Base-by-base conservation (phyloP, 805 yeast species). In the Osmozyma mogii region DNA sequence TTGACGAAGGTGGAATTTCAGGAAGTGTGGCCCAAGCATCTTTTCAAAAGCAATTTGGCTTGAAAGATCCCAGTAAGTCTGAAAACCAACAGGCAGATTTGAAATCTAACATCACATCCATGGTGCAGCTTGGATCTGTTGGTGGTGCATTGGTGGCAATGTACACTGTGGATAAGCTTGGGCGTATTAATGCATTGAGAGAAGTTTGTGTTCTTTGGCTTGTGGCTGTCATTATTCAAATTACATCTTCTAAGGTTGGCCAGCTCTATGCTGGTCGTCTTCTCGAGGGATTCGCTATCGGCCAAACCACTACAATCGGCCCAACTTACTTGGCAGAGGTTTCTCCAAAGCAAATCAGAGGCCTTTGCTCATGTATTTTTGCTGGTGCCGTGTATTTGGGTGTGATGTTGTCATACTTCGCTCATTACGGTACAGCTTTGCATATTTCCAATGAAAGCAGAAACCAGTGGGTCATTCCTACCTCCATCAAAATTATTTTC, bases 301-400 rank as follows among this genome's bases (percentile, higher is more conserved):
- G 80, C n/a, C 71, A 70, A 40, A 67, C 78, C 6, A 65, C 70
- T 7, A 71, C 72, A 11, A 58, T 68, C 36, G 78, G 77, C 5
- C 78, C 78, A 9, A 58, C 70, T 12, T 44, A 70, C 40, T 45
- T 70, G 27, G 61, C 74, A 3, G 80, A 73, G 44, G 61, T 68
- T 21, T 57, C 77, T 10, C 78, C 80, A 12, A 56, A 61, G 24
- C 52, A 64, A 19, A 62, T 68, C 32, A 58, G 79, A 49, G 78
- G 78, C 24, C 40, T 68, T 28, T 64, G 72, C 43, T 64, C 61
- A 27, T 66, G 73, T 52, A 50, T 70, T 22, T 74, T 70, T 44
- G 66, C 75, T 3, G 78, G 79, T 35, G 69, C 75, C 6, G 78
- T 73, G 20, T 72, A 72, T 40, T 49, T 73, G 10, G 79, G 79